Base-by-base conservation (phyloP, 2,329 filamentous ascomycete species). In the Exophiala bonariae region DNA sequence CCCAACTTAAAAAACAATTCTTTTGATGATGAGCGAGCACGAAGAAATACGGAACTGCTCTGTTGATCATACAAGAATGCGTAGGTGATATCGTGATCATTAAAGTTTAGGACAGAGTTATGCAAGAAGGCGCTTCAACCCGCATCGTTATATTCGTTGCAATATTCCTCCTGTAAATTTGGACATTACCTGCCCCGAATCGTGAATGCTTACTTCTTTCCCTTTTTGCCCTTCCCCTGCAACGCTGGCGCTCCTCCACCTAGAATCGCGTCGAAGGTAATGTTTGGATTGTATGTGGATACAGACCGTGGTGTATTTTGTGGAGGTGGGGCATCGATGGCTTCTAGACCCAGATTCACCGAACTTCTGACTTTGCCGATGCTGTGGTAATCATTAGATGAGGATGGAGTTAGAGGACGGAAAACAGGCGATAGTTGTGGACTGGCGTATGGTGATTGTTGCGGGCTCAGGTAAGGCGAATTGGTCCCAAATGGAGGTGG, bases 261-360 rank as follows among this genome's bases (percentile, higher is more conserved):
- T 40, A 76, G 56, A 44, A 76, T 76, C 41, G 72, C 68, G 50
- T 75, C 73, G 52, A 76, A 76, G 42, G 70, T 75, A 63, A 74
- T 70, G 41, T 69, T 70, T 8, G 73, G 73, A 51, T 76, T 74
- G 54, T 70, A 65, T 17, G 65, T 63, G 41, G 65, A 69, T 8
- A 65, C 59, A 2, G 69, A 65, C n/a, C 70, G 62, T 17, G 65
- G 55, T 3, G 18, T 32, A 22, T 65, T 65, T 13, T 67, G 65
- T 22, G 71, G 66, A 31, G 70, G 61, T 8, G 71, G 69, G 5
- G 64, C 63, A 39, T 73, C 67, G 5, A 73, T 53, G 1, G 70
- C 71, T 55, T 75, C 72, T 6, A 75, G 58, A 17, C 71, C 70
- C 2, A 70, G 65, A 44, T 72, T 65, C 45, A 74, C 69, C 1